Evolutionary conservation across 2,329 filamentous ascomycete genomes (phyloP), one percentile per base, ranked within the genome.

Genomic region (Pestalotiopsis sp.): DNA sequence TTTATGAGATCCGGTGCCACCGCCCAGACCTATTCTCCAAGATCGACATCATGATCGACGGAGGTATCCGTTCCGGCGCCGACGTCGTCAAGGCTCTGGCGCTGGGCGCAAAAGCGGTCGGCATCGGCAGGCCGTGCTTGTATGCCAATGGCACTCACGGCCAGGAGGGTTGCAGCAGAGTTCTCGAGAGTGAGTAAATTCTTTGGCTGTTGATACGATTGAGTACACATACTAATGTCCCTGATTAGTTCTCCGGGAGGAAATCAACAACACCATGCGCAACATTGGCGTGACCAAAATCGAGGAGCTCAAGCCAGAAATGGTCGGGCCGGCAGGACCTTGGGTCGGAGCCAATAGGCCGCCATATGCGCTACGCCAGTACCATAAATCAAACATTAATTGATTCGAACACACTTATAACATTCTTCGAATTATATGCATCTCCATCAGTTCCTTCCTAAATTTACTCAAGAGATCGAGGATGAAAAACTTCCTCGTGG

Each of bases 131-230:
- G 20, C 45, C 63, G 3, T 27, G 17, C 4, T 45, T 66, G 7
- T 66, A 66, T 66, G 63, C 61, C 7, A 64, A 64, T n/a, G 61
- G 61, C 25, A 64, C 61, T 23, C 61, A 64, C 39, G 61, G 61
- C 38, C 25, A 64, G 13, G 61, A 64, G 3, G 61, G 61, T 20
- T 64, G 61, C 38, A 23, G 20, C 12, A 23, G 61, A 14, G 61
- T 64, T 14, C 38, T 64, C 17, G 38, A 64, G 4, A 64, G 61
- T 64, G 20, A 64, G 61, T 64, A 1, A 13, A 60, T 31, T 2
- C 23, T 25, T 13, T 20, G 38, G 2, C 12, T 41, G 2, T 39
- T 23, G 2, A 17, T 39, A 7, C 1, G 2, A 25, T 36, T 41
- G 23, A 13, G 17, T 23, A n/a, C 11, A 14, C 3, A 4, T 45